A percentile compares a stretch with the other conserved stretches of the same genome.
phyloP scores from a whole-genome alignment of 345 rosid genomes.

The Raphanus sativus region DNA sequence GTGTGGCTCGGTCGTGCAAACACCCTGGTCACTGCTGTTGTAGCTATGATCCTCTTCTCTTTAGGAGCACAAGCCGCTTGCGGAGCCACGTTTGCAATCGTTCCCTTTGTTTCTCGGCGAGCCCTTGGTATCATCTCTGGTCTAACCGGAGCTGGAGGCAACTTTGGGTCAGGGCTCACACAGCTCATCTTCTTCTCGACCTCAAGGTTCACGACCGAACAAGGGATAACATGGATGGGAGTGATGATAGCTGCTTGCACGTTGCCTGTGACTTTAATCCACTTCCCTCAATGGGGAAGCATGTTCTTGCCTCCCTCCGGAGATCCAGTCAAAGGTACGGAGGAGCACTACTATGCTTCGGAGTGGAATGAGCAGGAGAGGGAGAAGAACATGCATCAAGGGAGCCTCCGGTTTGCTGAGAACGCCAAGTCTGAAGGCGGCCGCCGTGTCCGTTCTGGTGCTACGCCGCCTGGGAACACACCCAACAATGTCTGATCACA shows the following conservation, averaged over 20 bases:
- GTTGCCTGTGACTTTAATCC: slow-evolving; percentile 44
- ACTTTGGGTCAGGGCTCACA: slow-evolving; percentile 59
- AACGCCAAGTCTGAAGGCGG: slow-evolving; percentile 51
- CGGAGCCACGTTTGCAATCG: slow-evolving; percentile 60
- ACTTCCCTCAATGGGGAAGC: slow-evolving; percentile 70
- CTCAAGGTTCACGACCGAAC: slow-evolving; percentile 35
- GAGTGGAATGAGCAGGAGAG: slow-evolving; percentile 53
- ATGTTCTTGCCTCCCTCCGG: slow-evolving; percentile 51
- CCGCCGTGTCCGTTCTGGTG: slow-evolving; percentile 16
- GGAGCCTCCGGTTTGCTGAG: slow-evolving; percentile 51
- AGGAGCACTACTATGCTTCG: slow-evolving; percentile 45
- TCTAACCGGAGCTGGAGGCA: slow-evolving; percentile 59
- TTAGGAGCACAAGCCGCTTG: slow-evolving; percentile 62
- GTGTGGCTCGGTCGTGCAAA: slow-evolving; percentile 51
- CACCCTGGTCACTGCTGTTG: slow-evolving; percentile 37
- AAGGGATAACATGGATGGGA: slow-evolving; percentile 53
- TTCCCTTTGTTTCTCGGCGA: slow-evolving; percentile 58
- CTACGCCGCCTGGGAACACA: slow-evolving; percentile 14
- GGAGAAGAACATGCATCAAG: slow-evolving; percentile 45
- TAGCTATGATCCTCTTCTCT: slow-evolving; percentile 55
- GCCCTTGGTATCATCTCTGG: slow-evolving; percentile 57
- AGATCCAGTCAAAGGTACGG: slow-evolving; percentile 32
- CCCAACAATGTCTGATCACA: slow-evolving; percentile 18
- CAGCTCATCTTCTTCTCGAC: slow-evolving; percentile 53
- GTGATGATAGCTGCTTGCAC: slow-evolving; percentile 60